Base-by-base conservation (phyloP, 2,329 filamentous ascomycete genomes). In the Xylariaceae sp. region DNA sequence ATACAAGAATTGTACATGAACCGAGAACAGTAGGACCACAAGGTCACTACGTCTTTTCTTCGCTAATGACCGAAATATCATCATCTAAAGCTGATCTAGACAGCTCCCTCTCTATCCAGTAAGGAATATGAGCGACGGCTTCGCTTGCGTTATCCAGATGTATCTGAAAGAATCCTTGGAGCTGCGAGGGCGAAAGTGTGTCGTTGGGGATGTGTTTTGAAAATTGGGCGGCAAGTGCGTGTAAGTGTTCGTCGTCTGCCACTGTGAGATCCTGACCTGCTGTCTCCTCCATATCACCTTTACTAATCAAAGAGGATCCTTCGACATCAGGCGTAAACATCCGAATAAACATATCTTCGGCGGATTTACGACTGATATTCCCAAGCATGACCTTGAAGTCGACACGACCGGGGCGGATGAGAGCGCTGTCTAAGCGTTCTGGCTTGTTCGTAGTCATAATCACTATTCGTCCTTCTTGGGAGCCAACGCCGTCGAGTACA, bases 381-480 rank as follows among this genome's bases (percentile, higher is more conserved):
- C 66, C 65, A 17, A 71, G 68, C 49, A 65, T 66, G 22, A 86
- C 74, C 49, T 76, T 76, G 66, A 83, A 71, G 53, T 86, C 82
- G 2, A 86, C 77, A 4, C 82, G 71, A 0, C 82, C 83, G 0
- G 83, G 81, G 0, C 82, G 72, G 15, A 83, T 73, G 1, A 86
- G 70, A 0, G 81, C 82, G 3, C 69, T 65, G 56, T 85, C 82
- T 0, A 85, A 73, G 42, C 76, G 75, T 50, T 84, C 79, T 0
- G 76, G 74, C 49, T 80, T 76, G 58, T 86, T 86, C 14, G 82
- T 85, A 0, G 82, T 86, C 81, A 86, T 85, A 61, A 86, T 79
- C 11, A 86, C 72, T 12, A 87, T 78, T 12, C 81, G 75, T 7
- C 83, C 83, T 68, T 86, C 83, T 45, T 79, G 79, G 0, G 78